These are phyloP conservation scores for Neofusicoccum kwambonambiense DNA, from an alignment of 2,329 filamentous ascomycete species.

Conservation along the genomic window DNA sequence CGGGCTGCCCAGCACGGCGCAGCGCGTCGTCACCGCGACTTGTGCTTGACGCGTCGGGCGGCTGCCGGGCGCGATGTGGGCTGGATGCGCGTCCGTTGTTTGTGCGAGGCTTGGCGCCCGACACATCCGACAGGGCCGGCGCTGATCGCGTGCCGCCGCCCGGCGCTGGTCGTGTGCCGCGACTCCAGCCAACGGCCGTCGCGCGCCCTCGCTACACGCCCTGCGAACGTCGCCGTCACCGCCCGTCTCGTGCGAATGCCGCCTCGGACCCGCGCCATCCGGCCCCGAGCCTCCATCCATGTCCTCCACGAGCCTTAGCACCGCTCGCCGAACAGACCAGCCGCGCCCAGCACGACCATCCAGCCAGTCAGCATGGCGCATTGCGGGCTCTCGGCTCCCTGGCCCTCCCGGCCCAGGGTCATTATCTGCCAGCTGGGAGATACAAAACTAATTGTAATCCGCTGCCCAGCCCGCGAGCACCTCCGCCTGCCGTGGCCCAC, in stretches of 20 bases:
- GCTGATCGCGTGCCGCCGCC: not conserved
- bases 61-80: no score
- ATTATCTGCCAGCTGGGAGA: not conserved
- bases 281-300: not conserved
- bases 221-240: not conserved
- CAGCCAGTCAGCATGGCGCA: constrained; percentile 7
- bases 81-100: not conserved
- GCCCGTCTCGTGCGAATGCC: not conserved
- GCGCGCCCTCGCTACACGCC: not conserved
- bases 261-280: not conserved
- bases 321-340: not conserved
- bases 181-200: not conserved
- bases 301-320: not conserved
- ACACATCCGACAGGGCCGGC: constrained; percentile 10
- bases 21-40: no score
- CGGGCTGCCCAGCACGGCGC: no score
- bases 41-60: no score
- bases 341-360: not conserved
- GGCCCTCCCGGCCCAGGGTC: not conserved
- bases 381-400: not conserved
- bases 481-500: not conserved
- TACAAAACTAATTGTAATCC: not conserved
- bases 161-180: constrained; percentile 1
- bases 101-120: constrained; percentile 6
- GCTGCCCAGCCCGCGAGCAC: not conserved